Base-by-base conservation (phyloP, 176 grass and related monocot genomes). In the Hordeum marinum region DNA sequence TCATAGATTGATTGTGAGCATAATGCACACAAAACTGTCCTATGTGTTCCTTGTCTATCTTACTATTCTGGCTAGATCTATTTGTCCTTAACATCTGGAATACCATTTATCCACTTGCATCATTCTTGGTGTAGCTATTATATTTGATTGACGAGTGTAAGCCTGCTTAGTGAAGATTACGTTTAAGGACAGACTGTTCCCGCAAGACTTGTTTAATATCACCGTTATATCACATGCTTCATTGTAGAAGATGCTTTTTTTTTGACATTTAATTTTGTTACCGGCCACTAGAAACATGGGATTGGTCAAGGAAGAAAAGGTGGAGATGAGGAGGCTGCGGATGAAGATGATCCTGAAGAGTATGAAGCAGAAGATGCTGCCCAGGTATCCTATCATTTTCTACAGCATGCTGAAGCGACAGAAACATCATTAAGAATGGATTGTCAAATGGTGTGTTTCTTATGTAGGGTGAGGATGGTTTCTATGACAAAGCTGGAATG, bases 321-420 rank as follows among this genome's bases (percentile, higher is more conserved):
- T 20, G 84, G 80, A 55, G 88, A 86, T 79, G 88, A 89, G 21
- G 54, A 83, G 7, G 45, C 59, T 37, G 84, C 37, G 43, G 68
- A 90, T 21, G 89, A 90, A 90, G 68, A 87, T 76, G 80, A 66
- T 23, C 68, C 81, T 76, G 85, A 84, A 34, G 89, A 90, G 23
- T 80, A 62, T 70, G 89, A 83, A 70, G 48, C 69, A 63, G 89
- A 84, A 40, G 81, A 80, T 1, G 1, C 37, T 25, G 1, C 39
- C 50, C 85, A 91, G 85, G 89, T 91, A 87, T 45, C 48, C 48
- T 52, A 52, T 52, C 4, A 48, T 50, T 13, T 50, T 17, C 48
- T 52, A 52, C 15, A 52, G 48, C 48, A 52, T 52, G 15, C 48
- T 52, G 15, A 52, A 18, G 48, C 48, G 1, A 48, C 8, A 64